Conservation (phyloP, 306 rosid genomes). For the Hippophae gyantsensis region DNA sequence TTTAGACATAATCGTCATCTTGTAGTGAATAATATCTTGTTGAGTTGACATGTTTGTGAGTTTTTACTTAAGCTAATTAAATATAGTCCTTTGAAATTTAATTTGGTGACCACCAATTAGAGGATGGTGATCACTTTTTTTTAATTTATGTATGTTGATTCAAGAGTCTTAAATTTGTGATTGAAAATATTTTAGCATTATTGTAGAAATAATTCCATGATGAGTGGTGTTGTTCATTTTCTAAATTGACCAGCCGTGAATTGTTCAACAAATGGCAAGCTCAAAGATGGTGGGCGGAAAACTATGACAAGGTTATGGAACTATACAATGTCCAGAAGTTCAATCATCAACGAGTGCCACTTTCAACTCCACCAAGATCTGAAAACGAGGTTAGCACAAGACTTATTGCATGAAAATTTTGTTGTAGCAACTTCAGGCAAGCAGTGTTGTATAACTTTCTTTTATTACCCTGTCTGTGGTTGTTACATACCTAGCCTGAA, state of each 20-base stretch:
- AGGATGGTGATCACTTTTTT: background rate
- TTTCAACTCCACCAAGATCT: conserved; percentile 80
- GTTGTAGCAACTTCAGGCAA: conserved; percentile 4
- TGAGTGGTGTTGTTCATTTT: conserved; percentile 23
- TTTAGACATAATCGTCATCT: no score
- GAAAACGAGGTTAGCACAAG: conserved; percentile 67
- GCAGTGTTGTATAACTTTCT: background rate
- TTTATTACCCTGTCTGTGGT: background rate
- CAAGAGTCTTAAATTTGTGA: background rate
- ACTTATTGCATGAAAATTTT: conserved; percentile 8
- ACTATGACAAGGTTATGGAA: conserved; percentile 90
- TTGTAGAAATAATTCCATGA: background rate
- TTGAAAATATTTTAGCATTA: background rate
- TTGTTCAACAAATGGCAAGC: conserved; percentile 94
- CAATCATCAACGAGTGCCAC: conserved; percentile 73
- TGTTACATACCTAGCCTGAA: background rate
- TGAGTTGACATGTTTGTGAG: no score
- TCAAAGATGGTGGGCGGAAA: conserved; percentile 93
- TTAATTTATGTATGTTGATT: background rate
- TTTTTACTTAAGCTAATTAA: no score
- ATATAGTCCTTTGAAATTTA: background rate
- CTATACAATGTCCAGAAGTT: conserved; percentile 89
- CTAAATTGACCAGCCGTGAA: conserved; percentile 57
- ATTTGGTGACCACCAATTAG: background rate
- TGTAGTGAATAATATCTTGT: no score